These are phyloP conservation scores for Lobosporangium transversale DNA, from an alignment of 192 early-diverging fungal species.

Conservation along the genomic window DNA sequence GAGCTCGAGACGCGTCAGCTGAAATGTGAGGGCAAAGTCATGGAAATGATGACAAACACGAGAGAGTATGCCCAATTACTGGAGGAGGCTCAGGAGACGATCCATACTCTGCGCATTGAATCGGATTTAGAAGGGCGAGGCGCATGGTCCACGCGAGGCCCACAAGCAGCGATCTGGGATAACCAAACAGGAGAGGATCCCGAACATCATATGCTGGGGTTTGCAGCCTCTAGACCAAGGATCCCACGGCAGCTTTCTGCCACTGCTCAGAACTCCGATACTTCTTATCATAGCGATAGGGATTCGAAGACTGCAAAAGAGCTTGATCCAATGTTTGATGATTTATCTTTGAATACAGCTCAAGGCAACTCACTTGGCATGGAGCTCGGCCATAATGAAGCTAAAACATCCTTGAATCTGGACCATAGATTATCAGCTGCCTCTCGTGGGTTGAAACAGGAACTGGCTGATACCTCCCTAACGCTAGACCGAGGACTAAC, in stretches of 20 bases:
- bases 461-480: no score
- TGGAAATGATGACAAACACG: conserved; percentile 64
- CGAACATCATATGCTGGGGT: neutral
- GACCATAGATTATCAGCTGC: conserved; percentile 2
- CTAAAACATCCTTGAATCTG: no score
- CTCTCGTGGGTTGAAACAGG: neutral
- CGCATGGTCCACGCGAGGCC: conserved; percentile 31
- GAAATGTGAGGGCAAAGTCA: conserved; percentile 63
- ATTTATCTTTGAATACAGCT: neutral
- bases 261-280: no score
- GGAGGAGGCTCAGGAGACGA: conserved; percentile 69
- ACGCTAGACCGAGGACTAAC: no score
- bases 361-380: conserved; percentile 8
- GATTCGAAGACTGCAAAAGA: neutral
- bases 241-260: neutral
- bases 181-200: conserved; percentile 40
- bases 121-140: conserved; percentile 55
- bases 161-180: conserved; percentile 47
- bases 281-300: no score
- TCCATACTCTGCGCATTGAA: conserved; percentile 60
- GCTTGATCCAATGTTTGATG: conserved; percentile 31
- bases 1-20: conserved; percentile 66
- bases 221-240: neutral
- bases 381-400: conserved; percentile 15
- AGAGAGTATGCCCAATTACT: conserved; percentile 67